These are phyloP conservation scores for Pythium rhizo-oryzae DNA, from an alignment of 352 stramenopile species.

Conservation along the genomic window DNA sequence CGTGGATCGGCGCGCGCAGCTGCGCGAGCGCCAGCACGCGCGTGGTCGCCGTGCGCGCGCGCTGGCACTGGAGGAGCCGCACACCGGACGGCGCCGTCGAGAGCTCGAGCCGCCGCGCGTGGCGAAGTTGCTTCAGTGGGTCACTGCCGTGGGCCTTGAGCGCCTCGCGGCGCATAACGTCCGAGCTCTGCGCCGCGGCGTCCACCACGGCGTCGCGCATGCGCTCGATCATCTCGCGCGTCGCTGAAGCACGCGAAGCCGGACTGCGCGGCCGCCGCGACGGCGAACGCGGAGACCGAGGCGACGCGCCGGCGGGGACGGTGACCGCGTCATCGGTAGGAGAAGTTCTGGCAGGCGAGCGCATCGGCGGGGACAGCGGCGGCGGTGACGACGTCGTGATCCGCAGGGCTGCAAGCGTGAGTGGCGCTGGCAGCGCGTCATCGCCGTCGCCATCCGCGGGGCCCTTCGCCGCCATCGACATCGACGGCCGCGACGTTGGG, in stretches of 20 bases:
- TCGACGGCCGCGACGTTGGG: background rate
- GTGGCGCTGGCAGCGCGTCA: background rate
- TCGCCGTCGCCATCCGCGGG: conserved; percentile 5
- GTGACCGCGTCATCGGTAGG: background rate
- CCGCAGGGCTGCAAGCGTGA: background rate
- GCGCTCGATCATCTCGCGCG: conserved; percentile 9
- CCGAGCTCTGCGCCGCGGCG: conserved; percentile 10
- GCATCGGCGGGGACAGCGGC: too few relatives aligned
- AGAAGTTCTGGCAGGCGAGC: too few relatives aligned
- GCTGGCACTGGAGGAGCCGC: conserved; percentile 14
- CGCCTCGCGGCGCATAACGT: conserved; percentile 18
- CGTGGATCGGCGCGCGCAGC: conserved; percentile 23
- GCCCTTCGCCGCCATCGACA: background rate
- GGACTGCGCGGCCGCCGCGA: background rate
- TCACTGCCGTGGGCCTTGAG: conserved; percentile 3
- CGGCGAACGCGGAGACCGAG: background rate
- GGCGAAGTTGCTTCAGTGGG: conserved; percentile 5
- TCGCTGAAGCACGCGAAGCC: background rate
- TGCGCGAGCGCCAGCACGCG: conserved; percentile 21
- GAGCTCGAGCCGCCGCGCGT: conserved; percentile 5
- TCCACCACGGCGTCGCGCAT: conserved; percentile 14
- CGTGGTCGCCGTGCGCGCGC: conserved; percentile 2
- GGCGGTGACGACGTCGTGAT: background rate
- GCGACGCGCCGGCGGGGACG: too few relatives aligned
- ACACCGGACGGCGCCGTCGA: background rate